Conservation (phyloP, 257 asterid genomes). For the Linaria vulgaris region DNA sequence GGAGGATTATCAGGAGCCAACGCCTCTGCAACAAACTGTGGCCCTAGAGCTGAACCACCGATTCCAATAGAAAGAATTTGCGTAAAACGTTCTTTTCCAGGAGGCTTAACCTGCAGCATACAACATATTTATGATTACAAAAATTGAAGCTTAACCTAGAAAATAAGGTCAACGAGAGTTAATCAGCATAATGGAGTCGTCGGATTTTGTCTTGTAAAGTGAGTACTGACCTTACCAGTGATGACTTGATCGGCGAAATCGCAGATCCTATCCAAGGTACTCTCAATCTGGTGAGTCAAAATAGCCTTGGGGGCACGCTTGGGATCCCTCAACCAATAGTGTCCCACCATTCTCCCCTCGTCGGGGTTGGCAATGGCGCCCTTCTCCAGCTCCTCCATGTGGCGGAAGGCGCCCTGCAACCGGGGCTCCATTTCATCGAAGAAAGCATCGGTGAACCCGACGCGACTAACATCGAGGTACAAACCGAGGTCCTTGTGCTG, state of each 20-base stretch:
- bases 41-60: constrained; percentile 99
- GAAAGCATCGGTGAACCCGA: constrained; percentile 79
- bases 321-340: constrained; percentile 88
- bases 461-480: constrained; percentile 85
- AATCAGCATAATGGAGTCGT: no score
- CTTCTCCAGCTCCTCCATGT: constrained; percentile 84
- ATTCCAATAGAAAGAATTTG: constrained; percentile 96
- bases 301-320: constrained; percentile 72
- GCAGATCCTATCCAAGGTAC: constrained; percentile 55
- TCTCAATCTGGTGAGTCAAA: constrained; percentile 66
- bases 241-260: constrained; percentile 79
- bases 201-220: no score
- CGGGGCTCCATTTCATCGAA: constrained; percentile 83
- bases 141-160: neutral
- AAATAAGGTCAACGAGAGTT: no score
- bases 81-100: constrained; percentile 56
- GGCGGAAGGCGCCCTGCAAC: constrained; percentile 65
- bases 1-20: constrained; percentile 99
- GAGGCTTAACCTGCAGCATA: constrained; percentile 75
- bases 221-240: constrained; percentile 98
- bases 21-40: constrained; percentile 99
- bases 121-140: neutral
- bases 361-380: constrained; percentile 98
- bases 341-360: constrained; percentile 98
- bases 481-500: constrained; percentile 95